phyloP scores from a whole-genome alignment of 768 basidiomycete genomes.

The Favolaschia claudopus region DNA sequence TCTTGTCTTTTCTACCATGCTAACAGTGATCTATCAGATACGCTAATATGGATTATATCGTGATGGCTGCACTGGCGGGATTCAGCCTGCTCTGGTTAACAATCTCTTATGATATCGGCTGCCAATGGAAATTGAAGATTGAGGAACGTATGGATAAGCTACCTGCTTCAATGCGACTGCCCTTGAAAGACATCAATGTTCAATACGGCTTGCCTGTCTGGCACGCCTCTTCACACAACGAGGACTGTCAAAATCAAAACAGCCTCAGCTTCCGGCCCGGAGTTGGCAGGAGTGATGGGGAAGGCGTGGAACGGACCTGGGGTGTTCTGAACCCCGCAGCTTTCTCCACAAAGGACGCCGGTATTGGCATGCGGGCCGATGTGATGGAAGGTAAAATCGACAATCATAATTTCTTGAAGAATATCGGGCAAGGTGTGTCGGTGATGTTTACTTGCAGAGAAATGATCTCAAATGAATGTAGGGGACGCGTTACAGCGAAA shows the following conservation, averaged over 20 bases:
- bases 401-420: constrained; percentile 22
- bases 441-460: background rate
- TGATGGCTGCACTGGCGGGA: background rate
- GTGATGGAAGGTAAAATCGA: constrained; percentile 36
- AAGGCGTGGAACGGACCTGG: constrained; percentile 38
- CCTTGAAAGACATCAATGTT: too few relatives aligned
- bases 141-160: too few relatives aligned
- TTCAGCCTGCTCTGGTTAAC: background rate
- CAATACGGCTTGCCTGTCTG: too few relatives aligned
- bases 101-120: too few relatives aligned
- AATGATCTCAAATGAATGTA: too few relatives aligned
- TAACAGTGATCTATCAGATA: too few relatives aligned
- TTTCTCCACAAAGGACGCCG: constrained; percentile 39
- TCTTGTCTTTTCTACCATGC: too few relatives aligned
- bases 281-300: constrained; percentile 8
- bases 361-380: constrained; percentile 28
- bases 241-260: constrained; percentile 19
- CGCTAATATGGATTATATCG: background rate
- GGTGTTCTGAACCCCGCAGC: constrained; percentile 29
- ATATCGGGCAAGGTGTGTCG: constrained; percentile 1
- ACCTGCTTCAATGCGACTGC: too few relatives aligned
- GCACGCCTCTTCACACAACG: too few relatives aligned
- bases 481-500: constrained; percentile 9
- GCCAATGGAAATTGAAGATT: too few relatives aligned
- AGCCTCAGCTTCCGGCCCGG: constrained; percentile 18